phyloP scores from a whole-genome alignment of 2,329 filamentous ascomycete species.

The Ceratocystis variospora region DNA sequence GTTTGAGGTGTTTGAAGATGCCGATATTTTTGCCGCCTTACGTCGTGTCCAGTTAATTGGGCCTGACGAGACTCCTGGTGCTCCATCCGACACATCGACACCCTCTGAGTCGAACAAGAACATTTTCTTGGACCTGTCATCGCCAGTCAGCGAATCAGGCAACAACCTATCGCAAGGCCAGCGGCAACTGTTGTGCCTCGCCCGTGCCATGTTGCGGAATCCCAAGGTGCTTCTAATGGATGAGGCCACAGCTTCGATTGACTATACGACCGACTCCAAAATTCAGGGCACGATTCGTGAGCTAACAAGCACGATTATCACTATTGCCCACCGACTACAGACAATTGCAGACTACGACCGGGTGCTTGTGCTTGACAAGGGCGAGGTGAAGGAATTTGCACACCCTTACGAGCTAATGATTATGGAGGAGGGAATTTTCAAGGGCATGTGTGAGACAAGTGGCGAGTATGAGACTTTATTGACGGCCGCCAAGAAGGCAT shows the following conservation, averaged over 20 bases:
- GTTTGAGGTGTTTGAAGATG: conserved; percentile 76
- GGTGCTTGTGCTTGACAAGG: conserved; percentile 85
- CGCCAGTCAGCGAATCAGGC: conserved; percentile 75
- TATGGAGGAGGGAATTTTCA: conserved; percentile 51
- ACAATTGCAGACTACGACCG: conserved; percentile 98
- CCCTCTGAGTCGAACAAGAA: conserved; percentile 68
- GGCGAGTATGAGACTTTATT: conserved; percentile 40
- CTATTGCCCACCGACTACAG: conserved; percentile 87
- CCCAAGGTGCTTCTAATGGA: conserved; percentile 98
- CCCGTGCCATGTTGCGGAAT: conserved; percentile 77
- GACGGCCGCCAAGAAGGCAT: conserved; percentile 43
- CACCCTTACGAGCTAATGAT: conserved; percentile 72
- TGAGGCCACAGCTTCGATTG: conserved; percentile 92
- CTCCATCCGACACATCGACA: conserved; percentile 21
- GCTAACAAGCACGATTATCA: conserved; percentile 83
- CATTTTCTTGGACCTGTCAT: conserved; percentile 75
- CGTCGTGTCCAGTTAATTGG: conserved; percentile 79
- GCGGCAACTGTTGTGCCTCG: conserved; percentile 84
- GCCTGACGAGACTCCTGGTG: conserved; percentile 32
- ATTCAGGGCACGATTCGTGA: conserved; percentile 96
- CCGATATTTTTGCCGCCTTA: conserved; percentile 76
- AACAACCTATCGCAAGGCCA: conserved; percentile 93
- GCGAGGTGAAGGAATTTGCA: conserved; percentile 75
- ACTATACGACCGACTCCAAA: conserved; percentile 88
- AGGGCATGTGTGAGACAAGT: conserved; percentile 51